phyloP scores from a whole-genome alignment of 441 rosid species.

The California macrophylla region DNA sequence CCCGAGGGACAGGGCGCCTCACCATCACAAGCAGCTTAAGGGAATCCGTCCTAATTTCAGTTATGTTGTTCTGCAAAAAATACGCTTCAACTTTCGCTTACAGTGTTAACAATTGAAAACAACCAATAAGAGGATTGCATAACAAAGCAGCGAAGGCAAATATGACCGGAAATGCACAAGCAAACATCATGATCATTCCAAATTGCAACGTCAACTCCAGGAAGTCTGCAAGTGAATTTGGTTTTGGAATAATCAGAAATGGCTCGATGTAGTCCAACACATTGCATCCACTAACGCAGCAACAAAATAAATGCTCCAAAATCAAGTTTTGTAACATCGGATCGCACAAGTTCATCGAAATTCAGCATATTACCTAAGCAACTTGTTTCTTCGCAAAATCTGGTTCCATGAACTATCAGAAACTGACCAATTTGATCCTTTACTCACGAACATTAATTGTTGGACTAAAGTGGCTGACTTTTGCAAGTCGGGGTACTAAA shows the following conservation, averaged over 20 bases:
- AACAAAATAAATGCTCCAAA: background rate
- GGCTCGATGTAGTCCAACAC: background rate
- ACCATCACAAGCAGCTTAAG: constrained; percentile 63
- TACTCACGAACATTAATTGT: too few relatives aligned
- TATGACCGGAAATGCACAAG: constrained; percentile 86
- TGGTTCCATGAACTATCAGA: too few relatives aligned
- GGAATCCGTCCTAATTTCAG: constrained; percentile 79
- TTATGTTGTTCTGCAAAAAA: constrained; percentile 54
- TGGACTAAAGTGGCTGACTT: too few relatives aligned
- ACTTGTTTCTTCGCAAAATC: too few relatives aligned
- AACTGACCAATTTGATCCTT: too few relatives aligned
- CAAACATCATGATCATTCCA: constrained; percentile 98
- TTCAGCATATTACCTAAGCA: background rate
- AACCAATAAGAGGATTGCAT: constrained; percentile 16
- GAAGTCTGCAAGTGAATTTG: constrained; percentile 38
- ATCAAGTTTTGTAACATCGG: background rate
- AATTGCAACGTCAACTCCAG: constrained; percentile 81
- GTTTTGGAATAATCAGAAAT: background rate
- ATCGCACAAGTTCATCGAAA: background rate
- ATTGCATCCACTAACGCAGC: background rate
- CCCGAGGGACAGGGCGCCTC: constrained; percentile 78
- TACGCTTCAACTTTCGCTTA: constrained; percentile 14
- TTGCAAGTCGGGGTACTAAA: too few relatives aligned
- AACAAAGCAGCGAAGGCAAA: constrained; percentile 74
- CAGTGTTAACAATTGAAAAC: background rate